Conservation (phyloP, 768 basidiomycete genomes). For the Pleurotus djamor region DNA sequence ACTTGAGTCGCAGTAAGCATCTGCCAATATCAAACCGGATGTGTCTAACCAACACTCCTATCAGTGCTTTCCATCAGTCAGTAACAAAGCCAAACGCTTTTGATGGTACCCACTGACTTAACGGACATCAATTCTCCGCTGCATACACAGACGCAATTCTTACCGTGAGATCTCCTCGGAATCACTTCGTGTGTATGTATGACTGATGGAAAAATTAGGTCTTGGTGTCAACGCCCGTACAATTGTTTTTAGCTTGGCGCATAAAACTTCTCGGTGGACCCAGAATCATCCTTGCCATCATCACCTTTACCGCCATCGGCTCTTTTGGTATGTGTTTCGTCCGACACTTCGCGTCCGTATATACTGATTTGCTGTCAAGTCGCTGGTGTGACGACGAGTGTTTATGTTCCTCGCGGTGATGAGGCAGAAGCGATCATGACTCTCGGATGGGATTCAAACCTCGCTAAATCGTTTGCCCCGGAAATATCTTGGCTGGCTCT, state of each 20-base stretch:
- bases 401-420: not conserved
- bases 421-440: slow-evolving; percentile 8
- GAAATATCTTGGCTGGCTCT: slow-evolving; percentile 12
- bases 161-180: slow-evolving; percentile 2
- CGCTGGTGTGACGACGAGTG: slow-evolving; percentile 8
- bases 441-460: not conserved
- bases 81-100: not conserved
- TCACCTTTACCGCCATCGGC: slow-evolving; percentile 11
- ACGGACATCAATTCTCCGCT: too few species aligned
- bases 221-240: slow-evolving; percentile 18
- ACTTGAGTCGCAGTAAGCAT: not conserved
- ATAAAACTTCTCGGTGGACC: slow-evolving; percentile 15
- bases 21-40: too few species aligned
- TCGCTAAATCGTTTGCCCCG: slow-evolving; percentile 1
- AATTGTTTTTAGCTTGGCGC: slow-evolving; percentile 19
- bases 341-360: too few species aligned
- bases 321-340: slow-evolving; percentile 12
- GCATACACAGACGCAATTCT: slow-evolving; percentile 14
- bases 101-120: too few species aligned
- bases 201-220: slow-evolving; percentile 10
- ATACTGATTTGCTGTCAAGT: not conserved
- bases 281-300: slow-evolving; percentile 12
- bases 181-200: not conserved
- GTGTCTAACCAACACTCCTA: not conserved
- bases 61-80: slow-evolving; percentile 5